A percentile compares a stretch with the other conserved stretches of the same genome.
Evolutionary conservation across 177 flowering plant genomes (phyloP).

Genomic region (Vitis hybrid): DNA sequence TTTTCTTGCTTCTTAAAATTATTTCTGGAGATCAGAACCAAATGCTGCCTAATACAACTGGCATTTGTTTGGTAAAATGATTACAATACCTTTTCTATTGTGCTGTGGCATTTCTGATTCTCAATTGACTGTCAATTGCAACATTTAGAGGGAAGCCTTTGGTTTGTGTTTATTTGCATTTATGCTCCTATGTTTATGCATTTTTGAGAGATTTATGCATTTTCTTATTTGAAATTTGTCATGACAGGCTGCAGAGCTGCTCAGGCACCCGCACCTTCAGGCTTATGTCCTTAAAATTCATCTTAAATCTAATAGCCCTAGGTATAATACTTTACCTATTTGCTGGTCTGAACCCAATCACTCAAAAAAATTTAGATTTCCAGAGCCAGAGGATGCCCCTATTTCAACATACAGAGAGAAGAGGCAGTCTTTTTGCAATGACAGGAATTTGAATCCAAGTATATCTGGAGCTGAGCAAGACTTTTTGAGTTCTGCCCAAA

Average conservation of each 20-base stretch:
- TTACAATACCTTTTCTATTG: too few species aligned
- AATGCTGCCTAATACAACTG: background rate
- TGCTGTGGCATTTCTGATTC: background rate
- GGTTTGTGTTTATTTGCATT: background rate
- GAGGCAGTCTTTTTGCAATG: constrained; percentile 23
- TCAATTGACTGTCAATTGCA: background rate
- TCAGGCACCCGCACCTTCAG: constrained; percentile 40
- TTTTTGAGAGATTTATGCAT: background rate
- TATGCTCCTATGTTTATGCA: background rate
- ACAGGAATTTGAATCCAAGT: constrained; percentile 36
- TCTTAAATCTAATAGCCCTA: constrained; percentile 31
- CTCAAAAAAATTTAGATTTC: constrained; percentile 23
- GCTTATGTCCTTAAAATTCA: constrained; percentile 39
- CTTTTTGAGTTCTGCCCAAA: constrained; percentile 27
- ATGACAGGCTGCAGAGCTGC: constrained; percentile 44
- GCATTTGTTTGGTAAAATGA: background rate
- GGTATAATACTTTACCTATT: constrained; percentile 25
- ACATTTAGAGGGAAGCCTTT: background rate
- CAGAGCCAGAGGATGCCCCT: constrained; percentile 24
- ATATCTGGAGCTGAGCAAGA: constrained; percentile 37
- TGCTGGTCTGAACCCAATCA: constrained; percentile 27
- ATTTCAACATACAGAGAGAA: constrained; percentile 15
- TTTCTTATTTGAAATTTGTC: background rate
- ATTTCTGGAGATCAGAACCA: background rate
- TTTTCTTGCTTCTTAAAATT: background rate